Evolutionary conservation across 192 early-diverging fungal genomes (phyloP), one percentile per base, ranked within the genome.

Genomic region (Chytriomyces sp.): DNA sequence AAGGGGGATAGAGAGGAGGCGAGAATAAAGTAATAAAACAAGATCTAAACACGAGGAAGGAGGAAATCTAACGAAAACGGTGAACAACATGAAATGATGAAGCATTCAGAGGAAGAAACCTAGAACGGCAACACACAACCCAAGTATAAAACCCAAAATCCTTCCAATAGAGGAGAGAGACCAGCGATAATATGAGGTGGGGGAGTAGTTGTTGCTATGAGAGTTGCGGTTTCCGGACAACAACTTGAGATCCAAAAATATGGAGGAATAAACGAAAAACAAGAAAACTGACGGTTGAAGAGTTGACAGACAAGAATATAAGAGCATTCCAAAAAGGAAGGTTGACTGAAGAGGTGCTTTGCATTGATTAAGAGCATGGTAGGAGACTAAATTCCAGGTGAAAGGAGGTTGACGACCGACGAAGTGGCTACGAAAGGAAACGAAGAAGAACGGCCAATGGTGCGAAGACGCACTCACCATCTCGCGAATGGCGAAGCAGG

Each of bases 401-500:
- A n/a, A n/a, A n/a, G n/a, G n/a, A n/a, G n/a, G n/a, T n/a, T n/a
- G n/a, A n/a, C n/a, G n/a, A n/a, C n/a, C n/a, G n/a, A n/a, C n/a
- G n/a, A n/a, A n/a, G n/a, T n/a, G n/a, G n/a, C n/a, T n/a, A n/a
- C n/a, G n/a, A n/a, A n/a, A n/a, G n/a, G n/a, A n/a, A n/a, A n/a
- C n/a, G n/a, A n/a, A n/a, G n/a, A n/a, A n/a, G n/a, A n/a, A 56
- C 12, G 34, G 22, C 17, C 32, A 22, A 37, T 68, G 6, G 41
- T 49, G 10, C 25, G 10, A 25, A 14, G 28, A 49, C 22, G 6
- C 28, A 25, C 25, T 68, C 53, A 68, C 66, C 66, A 68, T 19
- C 66, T 55, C 12, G 66, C 66, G 36, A 68, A 68, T 30, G 66
- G 66, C n/a, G 66, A 68, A 7, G 66, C 66, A 56, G 66, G 66